Evolutionary conservation across 345 rosid genomes (phyloP).

Genomic region (Arabidopsis suecica): DNA sequence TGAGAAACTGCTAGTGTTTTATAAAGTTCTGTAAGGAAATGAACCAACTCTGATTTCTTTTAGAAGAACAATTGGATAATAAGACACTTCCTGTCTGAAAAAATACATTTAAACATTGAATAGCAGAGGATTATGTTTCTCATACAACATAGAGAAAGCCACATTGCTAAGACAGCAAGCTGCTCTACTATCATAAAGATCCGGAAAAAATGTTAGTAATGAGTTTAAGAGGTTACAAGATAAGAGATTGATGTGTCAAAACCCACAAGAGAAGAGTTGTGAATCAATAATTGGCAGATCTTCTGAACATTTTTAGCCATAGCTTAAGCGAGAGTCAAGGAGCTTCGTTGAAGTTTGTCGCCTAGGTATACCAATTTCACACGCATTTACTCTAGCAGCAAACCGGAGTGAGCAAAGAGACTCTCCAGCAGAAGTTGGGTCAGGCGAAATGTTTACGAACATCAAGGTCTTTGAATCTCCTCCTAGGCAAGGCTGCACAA

Average conservation of each 20-base stretch:
- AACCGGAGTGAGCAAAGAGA: constrained; percentile 75
- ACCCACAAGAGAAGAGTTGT: constrained; percentile 7
- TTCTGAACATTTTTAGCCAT: constrained; percentile 23
- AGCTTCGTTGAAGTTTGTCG: constrained; percentile 10
- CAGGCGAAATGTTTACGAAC: constrained; percentile 83
- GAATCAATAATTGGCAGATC: background rate
- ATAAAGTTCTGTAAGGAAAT: background rate
- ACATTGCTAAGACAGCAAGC: constrained; percentile 33
- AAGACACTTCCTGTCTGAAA: background rate
- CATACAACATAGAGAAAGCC: constrained; percentile 34
- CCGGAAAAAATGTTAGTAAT: constrained; percentile 23
- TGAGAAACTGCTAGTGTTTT: constrained; percentile 22
- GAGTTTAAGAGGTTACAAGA: constrained; percentile 23
- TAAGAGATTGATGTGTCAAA: constrained; percentile 18
- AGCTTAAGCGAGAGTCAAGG: constrained; percentile 49
- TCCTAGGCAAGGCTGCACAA: constrained; percentile 17
- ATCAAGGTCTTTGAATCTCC: constrained; percentile 39
- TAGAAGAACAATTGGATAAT: background rate
- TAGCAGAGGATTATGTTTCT: constrained; percentile 17
- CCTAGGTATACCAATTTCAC: constrained; percentile 46
- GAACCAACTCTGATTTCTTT: background rate
- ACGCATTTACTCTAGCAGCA: constrained; percentile 78
- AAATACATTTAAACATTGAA: constrained; percentile 5
- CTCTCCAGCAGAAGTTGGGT: constrained; percentile 65
- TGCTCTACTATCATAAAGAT: constrained; percentile 19